Evolutionary conservation across 805 yeast species (phyloP).

Genomic region (Candida qinlingensis): DNA sequence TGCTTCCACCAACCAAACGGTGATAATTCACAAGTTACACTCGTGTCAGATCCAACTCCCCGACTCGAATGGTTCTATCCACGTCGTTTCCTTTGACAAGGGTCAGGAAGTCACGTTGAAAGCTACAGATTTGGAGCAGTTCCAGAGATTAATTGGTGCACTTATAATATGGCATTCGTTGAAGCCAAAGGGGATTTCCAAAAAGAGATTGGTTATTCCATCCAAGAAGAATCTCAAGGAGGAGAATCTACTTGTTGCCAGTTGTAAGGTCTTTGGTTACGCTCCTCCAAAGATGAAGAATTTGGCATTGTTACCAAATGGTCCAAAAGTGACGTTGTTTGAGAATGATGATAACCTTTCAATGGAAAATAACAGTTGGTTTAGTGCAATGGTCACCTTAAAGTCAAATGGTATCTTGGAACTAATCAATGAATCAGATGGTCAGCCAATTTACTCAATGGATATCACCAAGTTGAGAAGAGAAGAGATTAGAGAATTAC

Average conservation of each 20-base stretch:
- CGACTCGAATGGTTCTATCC: not conserved
- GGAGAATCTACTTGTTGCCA: constrained; percentile 46
- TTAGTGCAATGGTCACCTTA: constrained; percentile 63
- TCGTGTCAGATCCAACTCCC: constrained; percentile 1
- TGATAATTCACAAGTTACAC: constrained; percentile 2
- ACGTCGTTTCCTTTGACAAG: constrained; percentile 6
- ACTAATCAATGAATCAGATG: constrained; percentile 58
- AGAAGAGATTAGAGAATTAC: constrained; percentile 60
- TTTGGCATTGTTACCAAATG: constrained; percentile 10
- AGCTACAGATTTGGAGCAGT: constrained; percentile 24
- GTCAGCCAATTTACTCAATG: constrained; percentile 52
- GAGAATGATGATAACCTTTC: constrained; percentile 4
- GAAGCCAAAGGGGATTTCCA: constrained; percentile 46
- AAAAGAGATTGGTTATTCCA: constrained; percentile 31
- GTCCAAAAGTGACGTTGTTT: constrained; percentile 15
- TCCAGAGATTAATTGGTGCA: constrained; percentile 39
- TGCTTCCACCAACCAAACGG: not conserved
- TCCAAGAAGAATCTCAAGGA: constrained; percentile 24
- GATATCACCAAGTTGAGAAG: constrained; percentile 47
- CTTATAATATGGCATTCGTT: constrained; percentile 54
- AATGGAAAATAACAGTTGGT: constrained; percentile 53
- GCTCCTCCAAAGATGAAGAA: constrained; percentile 19
- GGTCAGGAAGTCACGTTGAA: constrained; percentile 9
- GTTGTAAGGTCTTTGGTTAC: constrained; percentile 60
- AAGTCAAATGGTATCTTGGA: constrained; percentile 60